These are phyloP conservation scores for Metarhizium guizhouense DNA, from an alignment of 2,329 filamentous ascomycete species.

Conservation along the genomic window DNA sequence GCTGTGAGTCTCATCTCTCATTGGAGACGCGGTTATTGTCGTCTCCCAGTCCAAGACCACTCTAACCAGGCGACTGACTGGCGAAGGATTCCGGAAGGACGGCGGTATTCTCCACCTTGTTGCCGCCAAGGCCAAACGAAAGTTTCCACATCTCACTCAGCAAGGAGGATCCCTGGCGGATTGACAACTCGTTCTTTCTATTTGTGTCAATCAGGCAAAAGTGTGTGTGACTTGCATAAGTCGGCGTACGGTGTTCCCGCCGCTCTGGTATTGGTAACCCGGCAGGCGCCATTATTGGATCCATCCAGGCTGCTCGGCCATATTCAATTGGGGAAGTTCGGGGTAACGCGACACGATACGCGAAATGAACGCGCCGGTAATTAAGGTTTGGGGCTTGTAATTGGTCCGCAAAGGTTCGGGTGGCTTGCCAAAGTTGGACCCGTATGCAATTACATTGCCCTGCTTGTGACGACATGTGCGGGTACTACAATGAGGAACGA, in stretches of 20 bases:
- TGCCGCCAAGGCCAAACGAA: background rate
- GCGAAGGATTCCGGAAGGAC: background rate
- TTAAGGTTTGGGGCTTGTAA: background rate
- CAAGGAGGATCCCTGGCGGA: background rate
- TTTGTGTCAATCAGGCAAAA: background rate
- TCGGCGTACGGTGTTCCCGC: background rate
- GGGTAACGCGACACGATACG: background rate
- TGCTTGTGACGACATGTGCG: background rate
- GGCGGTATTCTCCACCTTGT: background rate
- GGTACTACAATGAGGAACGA: background rate
- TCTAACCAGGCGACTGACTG: background rate
- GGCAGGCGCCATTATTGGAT: background rate
- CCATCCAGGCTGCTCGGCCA: background rate
- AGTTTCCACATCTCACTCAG: background rate
- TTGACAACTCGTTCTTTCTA: background rate
- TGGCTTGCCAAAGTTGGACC: background rate
- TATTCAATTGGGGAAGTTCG: background rate
- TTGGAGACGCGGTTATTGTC: background rate
- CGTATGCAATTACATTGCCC: background rate
- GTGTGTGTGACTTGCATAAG: background rate
- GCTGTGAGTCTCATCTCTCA: background rate
- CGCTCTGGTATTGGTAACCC: background rate
- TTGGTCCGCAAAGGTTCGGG: background rate
- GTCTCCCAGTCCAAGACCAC: background rate
- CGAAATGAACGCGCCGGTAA: constrained; percentile 1